Conservation (phyloP, 805 yeast genomes). For the Wickerhamomyces xylosicus region DNA sequence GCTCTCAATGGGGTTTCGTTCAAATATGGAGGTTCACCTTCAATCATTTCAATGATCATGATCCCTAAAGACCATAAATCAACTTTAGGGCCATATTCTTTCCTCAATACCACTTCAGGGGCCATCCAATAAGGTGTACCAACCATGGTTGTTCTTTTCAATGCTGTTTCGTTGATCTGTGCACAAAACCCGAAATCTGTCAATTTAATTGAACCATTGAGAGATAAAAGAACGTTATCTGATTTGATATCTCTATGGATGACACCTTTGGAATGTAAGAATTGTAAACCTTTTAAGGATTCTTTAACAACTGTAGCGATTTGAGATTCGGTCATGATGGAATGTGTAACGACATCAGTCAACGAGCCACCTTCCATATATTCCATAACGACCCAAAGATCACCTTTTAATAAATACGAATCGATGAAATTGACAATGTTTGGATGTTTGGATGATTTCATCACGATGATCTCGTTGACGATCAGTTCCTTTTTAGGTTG, state of each 20-base stretch:
- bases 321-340: constrained; percentile 72
- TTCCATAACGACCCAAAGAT: constrained; percentile 97
- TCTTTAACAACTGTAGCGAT: constrained; percentile 93
- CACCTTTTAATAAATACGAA: constrained; percentile 66
- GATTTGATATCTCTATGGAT: constrained; percentile 95
- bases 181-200: constrained; percentile 98
- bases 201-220: constrained; percentile 82
- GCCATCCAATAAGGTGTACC: constrained; percentile 99
- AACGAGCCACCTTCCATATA: constrained; percentile 98
- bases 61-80: constrained; percentile 98
- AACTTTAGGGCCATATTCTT: constrained; percentile 93
- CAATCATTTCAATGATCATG: constrained; percentile 98
- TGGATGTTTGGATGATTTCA: constrained; percentile 83
- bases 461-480: constrained; percentile 89
- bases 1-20: constrained; percentile 95
- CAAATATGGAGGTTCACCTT: constrained; percentile 96
- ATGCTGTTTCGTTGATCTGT: constrained; percentile 79
- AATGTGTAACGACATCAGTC: constrained; percentile 92
- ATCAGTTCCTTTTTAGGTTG: constrained; percentile 95
- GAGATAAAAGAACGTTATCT: constrained; percentile 77
- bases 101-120: constrained; percentile 92
- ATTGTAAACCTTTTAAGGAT: constrained; percentile 75
- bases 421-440: constrained; percentile 93
- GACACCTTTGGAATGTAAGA: constrained; percentile 84
- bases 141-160: constrained; percentile 92